phyloP scores from a whole-genome alignment of 441 rosid species.

The Mallotus japonicus region DNA sequence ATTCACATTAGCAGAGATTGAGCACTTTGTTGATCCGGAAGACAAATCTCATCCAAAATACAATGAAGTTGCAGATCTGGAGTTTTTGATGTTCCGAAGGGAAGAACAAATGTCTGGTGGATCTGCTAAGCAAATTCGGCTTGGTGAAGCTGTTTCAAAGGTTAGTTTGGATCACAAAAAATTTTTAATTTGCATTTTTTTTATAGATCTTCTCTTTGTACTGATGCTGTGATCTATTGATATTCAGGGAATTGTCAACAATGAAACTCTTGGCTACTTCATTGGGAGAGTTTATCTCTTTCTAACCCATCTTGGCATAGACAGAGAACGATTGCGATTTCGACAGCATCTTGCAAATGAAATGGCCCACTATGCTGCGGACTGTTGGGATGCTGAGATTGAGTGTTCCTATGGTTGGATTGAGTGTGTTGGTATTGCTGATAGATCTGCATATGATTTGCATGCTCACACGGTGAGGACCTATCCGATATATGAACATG shows the following conservation, averaged over 20 bases:
- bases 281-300: slow-evolving; percentile 75
- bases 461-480: slow-evolving; percentile 57
- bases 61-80: slow-evolving; percentile 47
- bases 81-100: slow-evolving; percentile 75
- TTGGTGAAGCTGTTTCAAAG: slow-evolving; percentile 68
- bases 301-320: slow-evolving; percentile 59
- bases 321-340: slow-evolving; percentile 53
- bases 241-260: slow-evolving; percentile 62
- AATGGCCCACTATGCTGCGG: slow-evolving; percentile 88
- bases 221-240: slow-evolving; percentile 15
- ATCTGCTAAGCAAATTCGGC: slow-evolving; percentile 51
- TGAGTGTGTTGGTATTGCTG: slow-evolving; percentile 82
- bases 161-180: slow-evolving; percentile 27
- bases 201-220: neutral
- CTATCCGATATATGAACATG: neutral
- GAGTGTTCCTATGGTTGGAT: slow-evolving; percentile 80
- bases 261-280: slow-evolving; percentile 75
- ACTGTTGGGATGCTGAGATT: slow-evolving; percentile 87
- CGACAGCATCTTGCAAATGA: slow-evolving; percentile 76
- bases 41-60: slow-evolving; percentile 66
- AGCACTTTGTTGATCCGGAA: slow-evolving; percentile 76
- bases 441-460: slow-evolving; percentile 77
- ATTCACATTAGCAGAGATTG: slow-evolving; percentile 76
- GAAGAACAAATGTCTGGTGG: slow-evolving; percentile 66
- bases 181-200: neutral